Evolutionary conservation across 805 yeast species (phyloP).

Genomic region (Kluyveromyces siamensis): DNA sequence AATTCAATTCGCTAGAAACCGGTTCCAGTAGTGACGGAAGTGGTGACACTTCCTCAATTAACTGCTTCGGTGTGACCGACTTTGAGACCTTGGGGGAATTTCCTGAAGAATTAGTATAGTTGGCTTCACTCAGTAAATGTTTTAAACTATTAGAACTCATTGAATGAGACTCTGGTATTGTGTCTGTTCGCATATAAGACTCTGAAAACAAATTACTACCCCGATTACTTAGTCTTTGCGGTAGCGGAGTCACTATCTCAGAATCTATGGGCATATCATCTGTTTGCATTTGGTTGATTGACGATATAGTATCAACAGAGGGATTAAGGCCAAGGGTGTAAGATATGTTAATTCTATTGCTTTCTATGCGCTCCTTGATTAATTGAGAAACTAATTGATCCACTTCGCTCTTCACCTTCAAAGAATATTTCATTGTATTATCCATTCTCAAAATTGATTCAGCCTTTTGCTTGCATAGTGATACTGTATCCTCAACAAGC

Average conservation of each 20-base stretch:
- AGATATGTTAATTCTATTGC: slow-evolving; percentile 27
- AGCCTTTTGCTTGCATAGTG: slow-evolving; percentile 51
- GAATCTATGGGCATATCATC: slow-evolving; percentile 1
- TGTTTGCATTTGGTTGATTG: not conserved
- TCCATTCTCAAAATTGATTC: slow-evolving; percentile 63
- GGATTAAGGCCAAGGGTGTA: slow-evolving; percentile 5
- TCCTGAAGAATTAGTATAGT: slow-evolving; percentile 6
- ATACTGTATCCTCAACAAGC: slow-evolving; percentile 60
- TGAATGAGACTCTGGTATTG: slow-evolving; percentile 28
- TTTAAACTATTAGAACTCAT: not conserved
- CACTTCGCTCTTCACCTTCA: slow-evolving; percentile 69
- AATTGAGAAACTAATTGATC: slow-evolving; percentile 56
- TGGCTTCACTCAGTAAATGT: not conserved
- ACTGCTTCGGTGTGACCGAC: slow-evolving; percentile 41
- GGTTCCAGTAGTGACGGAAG: not conserved
- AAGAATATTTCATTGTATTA: slow-evolving; percentile 65
- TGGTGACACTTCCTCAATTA: slow-evolving; percentile 11
- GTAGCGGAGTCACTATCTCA: slow-evolving; percentile 19
- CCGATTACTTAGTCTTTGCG: slow-evolving; percentile 9
- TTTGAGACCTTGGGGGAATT: slow-evolving; percentile 18
- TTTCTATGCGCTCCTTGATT: slow-evolving; percentile 54
- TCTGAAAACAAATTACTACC: slow-evolving; percentile 30
- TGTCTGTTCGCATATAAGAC: slow-evolving; percentile 33
- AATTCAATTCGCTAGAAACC: not conserved
- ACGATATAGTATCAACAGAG: not conserved